Percentiles rank a stretch among this genome's conserved stretches.
Evolutionary conservation across 2,329 filamentous ascomycete genomes (phyloP).

Genomic region (Fusarium camptoceras): DNA sequence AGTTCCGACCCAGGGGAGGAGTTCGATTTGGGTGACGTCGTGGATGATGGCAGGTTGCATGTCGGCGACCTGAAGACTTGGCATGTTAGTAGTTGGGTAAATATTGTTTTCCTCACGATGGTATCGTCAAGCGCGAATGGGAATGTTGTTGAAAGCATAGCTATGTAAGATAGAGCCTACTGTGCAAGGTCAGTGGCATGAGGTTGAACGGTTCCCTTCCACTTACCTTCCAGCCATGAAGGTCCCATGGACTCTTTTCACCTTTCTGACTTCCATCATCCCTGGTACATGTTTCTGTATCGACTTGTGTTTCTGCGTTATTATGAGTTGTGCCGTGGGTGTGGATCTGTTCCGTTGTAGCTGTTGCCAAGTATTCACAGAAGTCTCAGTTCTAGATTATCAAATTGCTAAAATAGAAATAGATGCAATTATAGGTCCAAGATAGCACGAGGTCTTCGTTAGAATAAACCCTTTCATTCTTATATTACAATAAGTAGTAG

Average conservation of each 20-base stretch:
- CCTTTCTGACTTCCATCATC: neutral
- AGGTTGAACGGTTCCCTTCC: too few relatives aligned
- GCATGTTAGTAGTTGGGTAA: neutral
- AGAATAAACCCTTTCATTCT: too few relatives aligned
- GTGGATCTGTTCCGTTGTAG: too few relatives aligned
- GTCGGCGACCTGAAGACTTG: neutral
- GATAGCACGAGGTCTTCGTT: too few relatives aligned
- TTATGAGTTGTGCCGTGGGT: too few relatives aligned
- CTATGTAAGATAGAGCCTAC: neutral
- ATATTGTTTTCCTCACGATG: neutral
- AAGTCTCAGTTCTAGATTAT: too few relatives aligned
- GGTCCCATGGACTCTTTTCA: neutral
- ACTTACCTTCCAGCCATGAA: neutral
- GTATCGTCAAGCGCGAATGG: constrained; percentile 4
- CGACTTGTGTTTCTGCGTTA: too few relatives aligned
- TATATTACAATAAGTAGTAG: too few relatives aligned
- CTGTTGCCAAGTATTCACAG: too few relatives aligned
- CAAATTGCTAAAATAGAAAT: too few relatives aligned
- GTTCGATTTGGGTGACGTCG: neutral
- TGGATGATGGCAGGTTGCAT: neutral
- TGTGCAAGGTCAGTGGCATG: neutral
- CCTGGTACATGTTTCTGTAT: too few relatives aligned
- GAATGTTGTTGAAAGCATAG: neutral
- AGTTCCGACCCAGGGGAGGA: neutral
- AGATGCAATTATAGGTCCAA: too few relatives aligned